Evolutionary conservation across 805 yeast species (phyloP).

Genomic region (Debaryomyces castellii): DNA sequence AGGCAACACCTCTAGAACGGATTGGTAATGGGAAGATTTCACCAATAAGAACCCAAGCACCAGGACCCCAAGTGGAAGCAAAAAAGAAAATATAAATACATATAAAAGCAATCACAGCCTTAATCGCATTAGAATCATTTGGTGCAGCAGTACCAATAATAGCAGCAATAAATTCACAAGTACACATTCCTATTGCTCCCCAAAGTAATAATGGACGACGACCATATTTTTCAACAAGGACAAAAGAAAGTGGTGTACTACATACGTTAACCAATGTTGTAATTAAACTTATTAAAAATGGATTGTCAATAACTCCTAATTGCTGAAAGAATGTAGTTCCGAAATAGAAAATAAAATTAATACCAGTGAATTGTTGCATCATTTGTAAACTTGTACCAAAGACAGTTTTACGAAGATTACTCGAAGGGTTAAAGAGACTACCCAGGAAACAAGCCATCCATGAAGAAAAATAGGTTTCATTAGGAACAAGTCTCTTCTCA

Average conservation of each 20-base stretch:
- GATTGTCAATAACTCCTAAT: constrained; percentile 45
- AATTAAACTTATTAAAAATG: constrained; percentile 36
- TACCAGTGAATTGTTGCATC: constrained; percentile 87
- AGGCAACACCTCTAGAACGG: constrained; percentile 34
- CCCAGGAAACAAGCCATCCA: constrained; percentile 27
- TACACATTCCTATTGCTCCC: constrained; percentile 65
- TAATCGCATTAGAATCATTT: constrained; percentile 28
- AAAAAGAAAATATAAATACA: constrained; percentile 41
- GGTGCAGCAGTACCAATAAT: constrained; percentile 43
- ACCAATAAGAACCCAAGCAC: constrained; percentile 36
- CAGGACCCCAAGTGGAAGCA: constrained; percentile 44
- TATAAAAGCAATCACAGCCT: constrained; percentile 34
- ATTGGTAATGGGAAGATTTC: constrained; percentile 37
- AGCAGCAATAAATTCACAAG: constrained; percentile 52
- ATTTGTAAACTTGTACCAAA: constrained; percentile 69
- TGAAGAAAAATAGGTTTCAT: constrained; percentile 12
- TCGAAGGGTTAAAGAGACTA: constrained; percentile 30
- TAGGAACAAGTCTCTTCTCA: constrained; percentile 19
- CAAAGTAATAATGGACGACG: constrained; percentile 59
- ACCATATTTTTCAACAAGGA: constrained; percentile 52
- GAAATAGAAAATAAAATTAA: constrained; percentile 86
- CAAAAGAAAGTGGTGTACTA: constrained; percentile 33
- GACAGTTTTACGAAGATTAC: constrained; percentile 46
- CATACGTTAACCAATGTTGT: constrained; percentile 7
- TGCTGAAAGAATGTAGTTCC: constrained; percentile 78